phyloP scores from a whole-genome alignment of 169 alveolate species.

The Eimeria maxima region DNA sequence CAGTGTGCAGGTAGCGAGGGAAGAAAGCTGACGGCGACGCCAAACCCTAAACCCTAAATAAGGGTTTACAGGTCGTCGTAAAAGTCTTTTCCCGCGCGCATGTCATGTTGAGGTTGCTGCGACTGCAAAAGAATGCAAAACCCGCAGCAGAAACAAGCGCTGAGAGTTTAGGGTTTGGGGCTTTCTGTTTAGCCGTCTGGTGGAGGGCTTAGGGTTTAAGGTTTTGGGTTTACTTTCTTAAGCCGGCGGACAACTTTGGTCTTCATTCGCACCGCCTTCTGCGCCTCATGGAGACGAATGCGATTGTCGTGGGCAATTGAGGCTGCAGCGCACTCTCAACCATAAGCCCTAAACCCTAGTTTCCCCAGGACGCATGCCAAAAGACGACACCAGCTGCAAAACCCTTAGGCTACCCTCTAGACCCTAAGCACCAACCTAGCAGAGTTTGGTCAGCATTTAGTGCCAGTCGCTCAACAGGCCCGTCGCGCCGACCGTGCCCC shows the following conservation, averaged over 20 bases:
- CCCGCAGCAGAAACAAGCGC: neutral
- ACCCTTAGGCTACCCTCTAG: neutral
- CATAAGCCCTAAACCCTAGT: neutral
- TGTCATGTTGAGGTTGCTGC: slow-evolving; percentile 26
- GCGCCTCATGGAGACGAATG: slow-evolving; percentile 10
- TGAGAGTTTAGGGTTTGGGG: neutral
- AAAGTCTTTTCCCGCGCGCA: slow-evolving; percentile 14
- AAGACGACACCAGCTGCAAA: neutral
- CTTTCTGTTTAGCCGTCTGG: neutral
- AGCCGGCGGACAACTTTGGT: slow-evolving; percentile 29
- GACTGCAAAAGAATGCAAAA: neutral
- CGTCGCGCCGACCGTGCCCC: slow-evolving; percentile 20
- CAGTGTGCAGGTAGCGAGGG: too few species aligned
- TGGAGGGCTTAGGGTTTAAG: neutral
- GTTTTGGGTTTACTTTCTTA: slow-evolving; percentile 11
- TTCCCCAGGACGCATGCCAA: neutral
- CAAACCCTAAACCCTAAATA: neutral
- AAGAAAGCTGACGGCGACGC: neutral
- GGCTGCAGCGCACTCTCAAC: neutral
- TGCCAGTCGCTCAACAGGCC: slow-evolving; percentile 22
- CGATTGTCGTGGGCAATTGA: slow-evolving; percentile 24
- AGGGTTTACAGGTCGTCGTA: neutral
- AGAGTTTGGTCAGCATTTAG: neutral
- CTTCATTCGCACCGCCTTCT: neutral
- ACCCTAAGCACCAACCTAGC: slow-evolving; percentile 10